Conservation (phyloP, 805 yeast genomes). For the Ogataea chonburiensis region DNA sequence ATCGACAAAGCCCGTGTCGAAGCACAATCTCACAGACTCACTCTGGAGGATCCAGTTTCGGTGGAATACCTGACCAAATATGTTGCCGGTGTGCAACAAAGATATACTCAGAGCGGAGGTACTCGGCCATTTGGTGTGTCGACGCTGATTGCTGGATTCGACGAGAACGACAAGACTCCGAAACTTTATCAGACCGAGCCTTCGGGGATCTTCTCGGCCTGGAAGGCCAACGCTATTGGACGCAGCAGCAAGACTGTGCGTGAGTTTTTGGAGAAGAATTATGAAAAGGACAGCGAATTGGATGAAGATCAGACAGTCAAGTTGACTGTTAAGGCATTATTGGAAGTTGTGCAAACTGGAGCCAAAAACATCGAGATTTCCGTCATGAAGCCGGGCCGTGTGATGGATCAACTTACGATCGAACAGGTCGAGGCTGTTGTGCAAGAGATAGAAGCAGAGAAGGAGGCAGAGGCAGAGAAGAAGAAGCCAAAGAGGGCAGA, state of each 20-base stretch:
- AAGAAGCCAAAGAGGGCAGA: conserved; percentile 46
- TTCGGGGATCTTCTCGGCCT: conserved; percentile 92
- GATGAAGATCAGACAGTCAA: conserved; percentile 70
- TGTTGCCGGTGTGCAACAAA: conserved; percentile 97
- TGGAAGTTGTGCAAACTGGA: conserved; percentile 98
- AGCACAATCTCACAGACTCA: conserved; percentile 91
- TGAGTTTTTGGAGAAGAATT: conserved; percentile 91
- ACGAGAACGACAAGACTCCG: conserved; percentile 77
- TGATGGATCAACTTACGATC: conserved; percentile 56
- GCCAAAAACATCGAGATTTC: conserved; percentile 94
- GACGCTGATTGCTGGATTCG: conserved; percentile 94
- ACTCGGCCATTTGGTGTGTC: conserved; percentile 97
- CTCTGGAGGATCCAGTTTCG: conserved; percentile 91
- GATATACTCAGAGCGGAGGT: conserved; percentile 97
- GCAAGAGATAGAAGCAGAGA: conserved; percentile 81
- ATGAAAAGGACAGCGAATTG: conserved; percentile 52
- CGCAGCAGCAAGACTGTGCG: conserved; percentile 92
- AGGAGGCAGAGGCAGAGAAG: conserved; percentile 78
- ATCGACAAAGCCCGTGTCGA: conserved; percentile 95
- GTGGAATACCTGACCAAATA: conserved; percentile 90
- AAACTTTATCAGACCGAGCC: conserved; percentile 94
- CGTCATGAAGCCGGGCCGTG: conserved; percentile 69
- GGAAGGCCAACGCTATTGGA: conserved; percentile 98
- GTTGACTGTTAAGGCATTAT: conserved; percentile 78
- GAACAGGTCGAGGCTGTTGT: conserved; percentile 77